These are phyloP conservation scores for Rehmannia glutinosa DNA, from an alignment of 257 asterid species.

Conservation along the genomic window DNA sequence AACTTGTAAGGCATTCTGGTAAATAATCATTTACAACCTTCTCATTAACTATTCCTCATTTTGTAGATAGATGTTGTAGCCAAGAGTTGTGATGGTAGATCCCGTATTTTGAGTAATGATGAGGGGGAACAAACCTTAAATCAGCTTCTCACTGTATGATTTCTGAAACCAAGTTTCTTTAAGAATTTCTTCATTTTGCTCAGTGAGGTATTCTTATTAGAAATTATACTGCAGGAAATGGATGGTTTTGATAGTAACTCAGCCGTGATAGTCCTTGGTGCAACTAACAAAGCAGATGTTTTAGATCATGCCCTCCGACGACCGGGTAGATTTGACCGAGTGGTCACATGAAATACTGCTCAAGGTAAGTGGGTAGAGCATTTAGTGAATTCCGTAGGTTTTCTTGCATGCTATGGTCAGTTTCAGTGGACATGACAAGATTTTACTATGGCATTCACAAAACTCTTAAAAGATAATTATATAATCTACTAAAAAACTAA, in stretches of 20 bases:
- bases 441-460: background rate
- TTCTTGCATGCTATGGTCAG: background rate
- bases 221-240: constrained; percentile 75
- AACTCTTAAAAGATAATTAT: too few species aligned
- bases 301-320: constrained; percentile 98
- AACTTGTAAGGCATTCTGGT: constrained; percentile 8
- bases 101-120: constrained; percentile 91
- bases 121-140: constrained; percentile 97
- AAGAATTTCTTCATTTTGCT: background rate
- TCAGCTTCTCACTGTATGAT: constrained; percentile 92
- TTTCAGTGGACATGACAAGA: background rate
- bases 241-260: constrained; percentile 99
- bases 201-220: constrained; percentile 24
- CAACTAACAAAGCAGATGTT: constrained; percentile 96
- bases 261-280: constrained; percentile 98
- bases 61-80: constrained; percentile 99
- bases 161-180: constrained; percentile 12
- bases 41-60: constrained; percentile 24
- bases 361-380: background rate
- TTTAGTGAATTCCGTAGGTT: constrained; percentile 5
- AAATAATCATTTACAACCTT: constrained; percentile 13
- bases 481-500: too few species aligned
- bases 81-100: constrained; percentile 96
- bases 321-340: constrained; percentile 99
- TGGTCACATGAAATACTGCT: constrained; percentile 16